A percentile compares a stretch with the other conserved stretches of the same genome.
Conservation (phyloP, 371 early-diverging fungal genomes). For the Choanephora cucurbitarum region DNA sequence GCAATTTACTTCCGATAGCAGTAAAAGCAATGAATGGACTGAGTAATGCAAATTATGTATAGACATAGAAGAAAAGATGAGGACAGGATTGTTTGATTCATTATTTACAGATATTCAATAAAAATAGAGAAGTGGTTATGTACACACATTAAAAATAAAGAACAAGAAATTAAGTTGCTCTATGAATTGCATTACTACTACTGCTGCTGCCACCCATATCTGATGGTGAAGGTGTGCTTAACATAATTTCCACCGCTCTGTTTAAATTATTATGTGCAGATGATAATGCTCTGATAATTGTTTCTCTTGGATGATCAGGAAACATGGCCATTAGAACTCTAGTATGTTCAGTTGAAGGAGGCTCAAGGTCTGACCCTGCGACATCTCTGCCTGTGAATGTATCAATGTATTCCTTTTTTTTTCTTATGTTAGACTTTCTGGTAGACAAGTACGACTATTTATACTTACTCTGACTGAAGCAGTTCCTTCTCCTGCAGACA, state of each 20-base stretch:
- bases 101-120: no score
- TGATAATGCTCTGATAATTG: slow-evolving; percentile 54
- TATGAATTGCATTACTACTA: slow-evolving; percentile 3
- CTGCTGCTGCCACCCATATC: slow-evolving; percentile 8
- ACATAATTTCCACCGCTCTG: slow-evolving; percentile 58
- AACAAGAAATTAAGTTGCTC: no score
- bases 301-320: slow-evolving; percentile 57
- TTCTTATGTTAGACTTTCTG: background rate
- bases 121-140: no score
- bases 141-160: no score
- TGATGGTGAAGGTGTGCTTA: slow-evolving; percentile 41
- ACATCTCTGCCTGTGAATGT: slow-evolving; percentile 54
- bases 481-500: slow-evolving; percentile 17
- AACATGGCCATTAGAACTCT: slow-evolving; percentile 58
- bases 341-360: slow-evolving; percentile 55
- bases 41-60: no score
- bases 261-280: slow-evolving; percentile 58
- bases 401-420: slow-evolving; percentile 52
- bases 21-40: no score
- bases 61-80: no score
- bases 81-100: no score
- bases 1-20: no score
- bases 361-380: slow-evolving; percentile 35
- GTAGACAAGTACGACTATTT: background rate
- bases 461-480: slow-evolving; percentile 28